phyloP scores from a whole-genome alignment of 2,329 filamentous ascomycete genomes.

The Talaromyces marneffei region DNA sequence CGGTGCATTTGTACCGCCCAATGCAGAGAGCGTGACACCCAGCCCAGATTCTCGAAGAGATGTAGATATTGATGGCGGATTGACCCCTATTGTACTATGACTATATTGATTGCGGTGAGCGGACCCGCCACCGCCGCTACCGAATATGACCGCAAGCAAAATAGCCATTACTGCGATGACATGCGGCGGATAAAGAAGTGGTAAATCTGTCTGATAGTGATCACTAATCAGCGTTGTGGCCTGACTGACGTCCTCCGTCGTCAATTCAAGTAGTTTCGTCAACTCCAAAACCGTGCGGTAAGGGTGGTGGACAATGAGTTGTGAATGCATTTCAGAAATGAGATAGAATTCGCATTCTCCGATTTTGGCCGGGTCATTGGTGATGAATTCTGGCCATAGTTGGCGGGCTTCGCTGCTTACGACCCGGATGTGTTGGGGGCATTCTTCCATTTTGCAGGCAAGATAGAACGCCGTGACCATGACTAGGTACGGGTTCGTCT shows the following conservation, averaged over 20 bases:
- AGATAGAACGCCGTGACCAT: slow-evolving; percentile 91
- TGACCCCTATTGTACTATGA: slow-evolving; percentile 21
- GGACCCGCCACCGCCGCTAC: slow-evolving; percentile 50
- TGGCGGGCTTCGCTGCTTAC: slow-evolving; percentile 80
- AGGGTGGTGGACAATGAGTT: slow-evolving; percentile 84
- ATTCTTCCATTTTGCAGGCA: slow-evolving; percentile 97
- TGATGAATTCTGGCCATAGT: slow-evolving; percentile 75
- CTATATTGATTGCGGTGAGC: slow-evolving; percentile 18
- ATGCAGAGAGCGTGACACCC: slow-evolving; percentile 29
- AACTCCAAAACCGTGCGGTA: slow-evolving; percentile 74
- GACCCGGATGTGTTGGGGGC: slow-evolving; percentile 88
- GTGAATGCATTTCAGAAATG: slow-evolving; percentile 84
- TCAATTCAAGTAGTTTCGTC: slow-evolving; percentile 62
- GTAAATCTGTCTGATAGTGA: slow-evolving; percentile 87
- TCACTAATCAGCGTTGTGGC: slow-evolving; percentile 86
- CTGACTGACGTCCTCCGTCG: slow-evolving; percentile 70
- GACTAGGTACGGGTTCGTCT: slow-evolving; percentile 88
- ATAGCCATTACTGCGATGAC: slow-evolving; percentile 81
- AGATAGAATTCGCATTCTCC: slow-evolving; percentile 92
- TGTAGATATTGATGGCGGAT: slow-evolving; percentile 28
- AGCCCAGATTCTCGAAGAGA: slow-evolving; percentile 33
- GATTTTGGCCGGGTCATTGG: slow-evolving; percentile 72
- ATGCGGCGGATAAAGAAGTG: slow-evolving; percentile 78
- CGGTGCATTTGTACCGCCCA: slow-evolving; percentile 17
- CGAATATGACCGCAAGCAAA: slow-evolving; percentile 74